Conservation (phyloP, 1,284 basidiomycete species). For the Ganoderma sinense region DNA sequence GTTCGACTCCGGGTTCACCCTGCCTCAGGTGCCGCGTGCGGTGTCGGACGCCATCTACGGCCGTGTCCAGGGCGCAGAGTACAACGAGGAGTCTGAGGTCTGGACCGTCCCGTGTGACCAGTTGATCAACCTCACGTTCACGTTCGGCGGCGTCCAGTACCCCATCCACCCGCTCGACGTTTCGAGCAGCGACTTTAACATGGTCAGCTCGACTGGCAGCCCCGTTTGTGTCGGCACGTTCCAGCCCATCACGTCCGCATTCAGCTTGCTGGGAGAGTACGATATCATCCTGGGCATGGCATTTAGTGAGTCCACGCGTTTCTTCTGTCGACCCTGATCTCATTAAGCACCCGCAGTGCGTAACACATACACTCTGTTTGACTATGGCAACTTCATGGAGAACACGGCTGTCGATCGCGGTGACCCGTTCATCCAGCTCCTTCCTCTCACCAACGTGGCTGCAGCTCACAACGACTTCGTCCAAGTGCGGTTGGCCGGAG, state of each 20-base stretch:
- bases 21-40: conserved; percentile 74
- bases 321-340: not conserved
- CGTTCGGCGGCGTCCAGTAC: conserved; percentile 71
- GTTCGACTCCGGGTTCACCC: conserved; percentile 77
- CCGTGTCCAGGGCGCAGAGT: conserved; percentile 76
- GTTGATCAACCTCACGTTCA: conserved; percentile 72
- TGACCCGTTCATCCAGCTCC: conserved; percentile 67
- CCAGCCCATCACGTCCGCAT: conserved; percentile 83
- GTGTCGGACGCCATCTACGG: conserved; percentile 84
- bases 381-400: conserved; percentile 65
- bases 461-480: conserved; percentile 60
- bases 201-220: conserved; percentile 61
- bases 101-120: conserved; percentile 82
- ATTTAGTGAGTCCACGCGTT: conserved; percentile 60
- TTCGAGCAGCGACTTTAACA: conserved; percentile 70
- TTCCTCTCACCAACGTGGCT: conserved; percentile 52
- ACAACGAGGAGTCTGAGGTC: conserved; percentile 59
- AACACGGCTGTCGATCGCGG: conserved; percentile 43
- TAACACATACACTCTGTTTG: conserved; percentile 67
- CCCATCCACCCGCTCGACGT: conserved; percentile 79
- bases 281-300: conserved; percentile 86
- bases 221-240: conserved; percentile 75
- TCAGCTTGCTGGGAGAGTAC: conserved; percentile 77
- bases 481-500: conserved; percentile 53
- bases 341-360: conserved; percentile 56